Conservation (phyloP, 176 grass and related monocot genomes). For the Eremochloa ophiuroides region DNA sequence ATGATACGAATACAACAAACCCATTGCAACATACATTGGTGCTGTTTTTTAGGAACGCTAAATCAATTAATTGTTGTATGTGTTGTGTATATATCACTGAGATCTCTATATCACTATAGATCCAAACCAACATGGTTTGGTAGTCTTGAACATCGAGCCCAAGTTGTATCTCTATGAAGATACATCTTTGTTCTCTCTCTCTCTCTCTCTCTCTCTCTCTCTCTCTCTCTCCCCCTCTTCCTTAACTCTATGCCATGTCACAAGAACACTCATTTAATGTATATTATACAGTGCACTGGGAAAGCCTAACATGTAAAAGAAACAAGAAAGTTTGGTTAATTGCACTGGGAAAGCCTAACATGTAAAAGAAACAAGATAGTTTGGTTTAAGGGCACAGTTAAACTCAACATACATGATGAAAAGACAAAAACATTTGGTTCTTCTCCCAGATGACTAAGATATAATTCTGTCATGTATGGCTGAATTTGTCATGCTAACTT, state of each 20-base stretch:
- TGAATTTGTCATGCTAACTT: too few relatives aligned
- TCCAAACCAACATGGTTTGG: too few relatives aligned
- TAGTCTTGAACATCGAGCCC: not conserved
- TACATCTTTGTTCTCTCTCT: too few relatives aligned
- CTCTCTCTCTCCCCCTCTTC: too few relatives aligned
- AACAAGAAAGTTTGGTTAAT: too few relatives aligned
- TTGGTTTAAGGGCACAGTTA: conserved; percentile 6
- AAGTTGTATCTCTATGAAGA: not conserved
- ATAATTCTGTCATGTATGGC: too few relatives aligned
- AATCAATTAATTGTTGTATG: not conserved
- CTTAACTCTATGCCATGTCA: not conserved
- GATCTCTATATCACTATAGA: too few relatives aligned
- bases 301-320: not conserved
- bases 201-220: too few relatives aligned
- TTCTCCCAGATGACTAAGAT: not conserved
- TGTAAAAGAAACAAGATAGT: too few relatives aligned
- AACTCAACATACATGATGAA: conserved; percentile 7
- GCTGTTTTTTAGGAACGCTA: not conserved
- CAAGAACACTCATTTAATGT: not conserved
- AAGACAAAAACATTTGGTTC: not conserved
- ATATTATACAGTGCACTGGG: not conserved
- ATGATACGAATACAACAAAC: not conserved
- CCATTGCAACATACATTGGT: not conserved
- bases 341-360: too few relatives aligned
- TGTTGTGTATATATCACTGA: not conserved